A percentile compares a stretch with the other conserved stretches of the same genome.
Conservation (phyloP, 2,329 filamentous ascomycete genomes). For the Sporothrix pallida region DNA sequence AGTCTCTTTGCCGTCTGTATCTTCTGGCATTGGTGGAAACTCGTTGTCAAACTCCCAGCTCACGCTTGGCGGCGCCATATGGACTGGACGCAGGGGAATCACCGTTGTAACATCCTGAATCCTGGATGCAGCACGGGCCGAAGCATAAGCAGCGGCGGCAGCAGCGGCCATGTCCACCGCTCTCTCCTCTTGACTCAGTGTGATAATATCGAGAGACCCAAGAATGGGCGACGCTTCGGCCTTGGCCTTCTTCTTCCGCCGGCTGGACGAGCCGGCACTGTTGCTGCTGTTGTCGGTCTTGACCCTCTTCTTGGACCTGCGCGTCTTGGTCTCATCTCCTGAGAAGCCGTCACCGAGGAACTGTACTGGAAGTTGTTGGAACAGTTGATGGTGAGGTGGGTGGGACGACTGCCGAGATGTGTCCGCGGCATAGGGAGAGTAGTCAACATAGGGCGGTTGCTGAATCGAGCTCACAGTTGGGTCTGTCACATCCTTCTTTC, state of each 20-base stretch:
- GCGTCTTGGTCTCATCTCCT: constrained; percentile 33
- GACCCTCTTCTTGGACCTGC: not conserved
- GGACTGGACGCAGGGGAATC: constrained; percentile 26
- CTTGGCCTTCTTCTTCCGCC: constrained; percentile 22
- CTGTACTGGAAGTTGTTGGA: not conserved
- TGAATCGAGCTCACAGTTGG: no score
- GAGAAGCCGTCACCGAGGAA: constrained; percentile 37
- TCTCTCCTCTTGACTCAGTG: constrained; percentile 27
- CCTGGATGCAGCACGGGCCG: not conserved
- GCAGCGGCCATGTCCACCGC: not conserved
- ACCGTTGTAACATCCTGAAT: not conserved
- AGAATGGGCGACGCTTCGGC: constrained; percentile 26
- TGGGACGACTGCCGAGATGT: not conserved
- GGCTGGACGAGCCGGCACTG: constrained; percentile 6
- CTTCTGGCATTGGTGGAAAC: no score
- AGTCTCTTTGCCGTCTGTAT: not conserved
- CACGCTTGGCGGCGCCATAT: not conserved
- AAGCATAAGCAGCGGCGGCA: not conserved
- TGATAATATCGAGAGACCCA: constrained; percentile 33
- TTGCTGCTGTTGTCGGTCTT: constrained; percentile 19
- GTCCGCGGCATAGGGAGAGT: not conserved
- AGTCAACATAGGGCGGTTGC: not conserved
- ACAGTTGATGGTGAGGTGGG: not conserved
- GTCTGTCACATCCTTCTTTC: not conserved
- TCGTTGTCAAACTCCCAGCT: constrained; percentile 2